These are phyloP conservation scores for Pseudocercospora ulei DNA, from an alignment of 2,329 filamentous ascomycete species.

Conservation along the genomic window DNA sequence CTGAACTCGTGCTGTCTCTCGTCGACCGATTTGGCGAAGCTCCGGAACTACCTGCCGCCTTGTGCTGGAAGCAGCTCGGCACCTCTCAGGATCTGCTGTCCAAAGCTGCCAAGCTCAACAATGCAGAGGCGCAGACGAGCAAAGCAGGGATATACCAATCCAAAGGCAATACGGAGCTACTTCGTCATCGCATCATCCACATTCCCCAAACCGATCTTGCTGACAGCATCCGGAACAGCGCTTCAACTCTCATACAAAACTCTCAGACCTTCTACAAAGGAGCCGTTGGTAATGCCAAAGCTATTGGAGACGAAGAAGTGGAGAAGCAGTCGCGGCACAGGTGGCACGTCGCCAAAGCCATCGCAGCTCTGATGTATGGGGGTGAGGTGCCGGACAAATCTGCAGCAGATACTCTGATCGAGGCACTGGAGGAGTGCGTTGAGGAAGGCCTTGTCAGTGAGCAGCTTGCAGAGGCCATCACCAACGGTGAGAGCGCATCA, in stretches of 20 bases:
- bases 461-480: slow-evolving; percentile 22
- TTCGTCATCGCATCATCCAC: slow-evolving; percentile 44
- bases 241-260: slow-evolving; percentile 45
- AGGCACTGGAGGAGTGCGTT: slow-evolving; percentile 44
- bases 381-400: slow-evolving; percentile 33
- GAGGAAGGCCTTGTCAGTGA: slow-evolving; percentile 43
- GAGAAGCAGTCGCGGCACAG: slow-evolving; percentile 39
- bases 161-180: slow-evolving; percentile 49
- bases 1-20: slow-evolving; percentile 28
- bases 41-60: slow-evolving; percentile 22
- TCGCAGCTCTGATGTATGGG: slow-evolving; percentile 36
- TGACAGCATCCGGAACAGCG: slow-evolving; percentile 39
- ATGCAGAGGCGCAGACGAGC: slow-evolving; percentile 37
- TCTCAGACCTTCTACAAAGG: slow-evolving; percentile 51
- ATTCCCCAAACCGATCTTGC: slow-evolving; percentile 33
- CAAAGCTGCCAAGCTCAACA: slow-evolving; percentile 43
- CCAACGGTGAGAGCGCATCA: slow-evolving; percentile 8
- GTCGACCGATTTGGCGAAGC: slow-evolving; percentile 25
- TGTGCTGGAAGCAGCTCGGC: slow-evolving; percentile 47
- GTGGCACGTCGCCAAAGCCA: slow-evolving; percentile 34
- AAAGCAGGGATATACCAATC: slow-evolving; percentile 46
- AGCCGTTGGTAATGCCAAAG: slow-evolving; percentile 33
- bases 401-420: slow-evolving; percentile 36
- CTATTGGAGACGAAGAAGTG: slow-evolving; percentile 23
- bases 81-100: slow-evolving; percentile 45